phyloP scores from a whole-genome alignment of 1,284 basidiomycete species.

The Pyrrhoderma lamaoense region DNA sequence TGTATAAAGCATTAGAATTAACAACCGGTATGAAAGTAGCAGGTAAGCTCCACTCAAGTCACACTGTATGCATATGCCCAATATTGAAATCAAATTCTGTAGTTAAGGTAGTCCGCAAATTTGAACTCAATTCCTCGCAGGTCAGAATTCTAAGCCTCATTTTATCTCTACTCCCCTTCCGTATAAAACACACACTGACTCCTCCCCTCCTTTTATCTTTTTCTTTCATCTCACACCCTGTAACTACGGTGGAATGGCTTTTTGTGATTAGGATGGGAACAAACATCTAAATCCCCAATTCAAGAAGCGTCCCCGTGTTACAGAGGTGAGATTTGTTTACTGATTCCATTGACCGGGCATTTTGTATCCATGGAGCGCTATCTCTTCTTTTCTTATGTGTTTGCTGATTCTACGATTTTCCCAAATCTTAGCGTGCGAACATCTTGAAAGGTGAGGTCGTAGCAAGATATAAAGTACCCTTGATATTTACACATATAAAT shows the following conservation, averaged over 20 bases:
- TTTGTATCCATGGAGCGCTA: constrained; percentile 8
- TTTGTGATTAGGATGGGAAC: constrained; percentile 64
- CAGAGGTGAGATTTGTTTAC: constrained; percentile 66
- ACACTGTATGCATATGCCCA: neutral
- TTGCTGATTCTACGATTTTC: constrained; percentile 27
- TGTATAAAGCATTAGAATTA: constrained; percentile 88
- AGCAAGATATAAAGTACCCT: too few species aligned
- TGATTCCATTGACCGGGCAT: constrained; percentile 22
- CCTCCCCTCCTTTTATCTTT: constrained; percentile 20
- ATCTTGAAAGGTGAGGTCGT: constrained; percentile 81
- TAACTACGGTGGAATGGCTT: constrained; percentile 22
- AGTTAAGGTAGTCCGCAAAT: constrained; percentile 98
- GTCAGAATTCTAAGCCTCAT: constrained; percentile 47
- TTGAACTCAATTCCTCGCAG: constrained; percentile 91
- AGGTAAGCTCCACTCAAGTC: constrained; percentile 43
- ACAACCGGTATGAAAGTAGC: constrained; percentile 80
- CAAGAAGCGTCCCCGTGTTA: constrained; percentile 93
- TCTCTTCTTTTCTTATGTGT: constrained; percentile 10
- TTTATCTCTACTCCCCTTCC: constrained; percentile 17
- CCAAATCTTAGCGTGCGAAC: constrained; percentile 76
- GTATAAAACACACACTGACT: constrained; percentile 21
- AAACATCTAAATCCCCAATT: constrained; percentile 89
- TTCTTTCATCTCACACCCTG: constrained; percentile 23
- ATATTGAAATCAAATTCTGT: constrained; percentile 19
- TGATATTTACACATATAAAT: constrained; percentile 10